These are phyloP conservation scores for Diplosphaera chodatii DNA, from an alignment of 139 green algal genomes.

Conservation along the genomic window DNA sequence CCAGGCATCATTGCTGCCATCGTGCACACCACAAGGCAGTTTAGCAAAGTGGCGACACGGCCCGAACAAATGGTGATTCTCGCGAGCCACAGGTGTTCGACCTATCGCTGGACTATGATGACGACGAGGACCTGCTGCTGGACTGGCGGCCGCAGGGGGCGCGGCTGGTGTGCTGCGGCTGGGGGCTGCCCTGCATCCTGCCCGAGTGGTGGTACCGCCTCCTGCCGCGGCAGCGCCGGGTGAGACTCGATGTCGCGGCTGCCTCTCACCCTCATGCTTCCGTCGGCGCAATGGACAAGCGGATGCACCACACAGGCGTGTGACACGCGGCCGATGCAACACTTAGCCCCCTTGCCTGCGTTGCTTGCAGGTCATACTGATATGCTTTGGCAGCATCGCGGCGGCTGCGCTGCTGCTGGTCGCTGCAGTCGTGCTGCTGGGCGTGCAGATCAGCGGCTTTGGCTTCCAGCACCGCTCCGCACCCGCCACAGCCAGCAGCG, in stretches of 20 bases:
- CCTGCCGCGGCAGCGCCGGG: neutral
- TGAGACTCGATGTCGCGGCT: neutral
- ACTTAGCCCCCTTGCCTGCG: too few species aligned
- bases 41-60: too few species aligned
- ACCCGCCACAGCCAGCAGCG: neutral
- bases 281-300: too few species aligned
- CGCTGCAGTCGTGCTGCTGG: neutral
- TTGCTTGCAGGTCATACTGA: neutral
- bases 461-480: neutral
- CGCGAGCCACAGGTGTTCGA: constrained; percentile 48
- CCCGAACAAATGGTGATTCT: too few species aligned
- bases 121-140: constrained; percentile 49
- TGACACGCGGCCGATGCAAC: too few species aligned
- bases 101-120: constrained; percentile 37
- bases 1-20: too few species aligned
- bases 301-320: too few species aligned
- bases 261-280: too few species aligned
- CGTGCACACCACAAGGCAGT: too few species aligned
- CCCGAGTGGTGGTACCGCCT: constrained; percentile 39
- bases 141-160: constrained; percentile 48
- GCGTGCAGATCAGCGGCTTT: neutral
- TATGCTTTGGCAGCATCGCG: neutral
- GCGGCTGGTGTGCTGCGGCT: constrained; percentile 9
- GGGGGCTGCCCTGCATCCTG: constrained; percentile 5
- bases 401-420: neutral